Evolutionary conservation across 2,329 filamentous ascomycete genomes (phyloP), one percentile per base, ranked within the genome.

Genomic region (Fusarium hostae): DNA sequence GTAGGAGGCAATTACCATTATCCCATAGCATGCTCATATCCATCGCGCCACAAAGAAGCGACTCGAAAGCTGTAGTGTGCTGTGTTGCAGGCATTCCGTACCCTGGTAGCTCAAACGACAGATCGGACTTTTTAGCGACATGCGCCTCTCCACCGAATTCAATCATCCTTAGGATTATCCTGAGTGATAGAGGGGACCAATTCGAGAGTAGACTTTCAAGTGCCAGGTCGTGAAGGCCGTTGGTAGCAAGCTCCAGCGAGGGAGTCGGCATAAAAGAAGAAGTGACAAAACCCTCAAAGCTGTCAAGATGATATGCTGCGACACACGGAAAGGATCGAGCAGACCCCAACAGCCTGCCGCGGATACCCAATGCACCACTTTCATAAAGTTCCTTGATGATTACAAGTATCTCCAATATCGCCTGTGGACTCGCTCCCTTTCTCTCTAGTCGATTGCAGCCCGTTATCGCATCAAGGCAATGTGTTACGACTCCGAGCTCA

Each of bases 391-490:
- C 1, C 3, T 22, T 22, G 0, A 44, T 16, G 0, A 1, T 8
- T 13, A 1, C 0, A 0, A 63, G 6, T 6, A 34, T 1, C 4
- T 10, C 0, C 3, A 20, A 6, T 1, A 54, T n/a, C 0, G 4
- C 1, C 0, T 26, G 7, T 4, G 37, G 0, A 9, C 28, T 20
- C 3, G 0, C 22, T 3, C 39, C 18, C 11, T 2, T 0, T 0
- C 1, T 0, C 3, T 24, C 1, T 0, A 63, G 7, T 16, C 6
- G 0, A 2, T 10, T 2, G 1, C 28, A 59, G 1, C 5, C 0
- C 0, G 0, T 0, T 2, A 58, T 0, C 11, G 3, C 4, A 0
- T 1, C 0, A 8, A 0, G 0, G 3, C 5, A n/a, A 5, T 0
- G 2, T 1, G 28, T 24, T 2, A 4, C 10, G 32, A 7, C 5